Evolutionary conservation across 192 early-diverging fungal genomes (phyloP).

Genomic region (Haplosporangium gracile): DNA sequence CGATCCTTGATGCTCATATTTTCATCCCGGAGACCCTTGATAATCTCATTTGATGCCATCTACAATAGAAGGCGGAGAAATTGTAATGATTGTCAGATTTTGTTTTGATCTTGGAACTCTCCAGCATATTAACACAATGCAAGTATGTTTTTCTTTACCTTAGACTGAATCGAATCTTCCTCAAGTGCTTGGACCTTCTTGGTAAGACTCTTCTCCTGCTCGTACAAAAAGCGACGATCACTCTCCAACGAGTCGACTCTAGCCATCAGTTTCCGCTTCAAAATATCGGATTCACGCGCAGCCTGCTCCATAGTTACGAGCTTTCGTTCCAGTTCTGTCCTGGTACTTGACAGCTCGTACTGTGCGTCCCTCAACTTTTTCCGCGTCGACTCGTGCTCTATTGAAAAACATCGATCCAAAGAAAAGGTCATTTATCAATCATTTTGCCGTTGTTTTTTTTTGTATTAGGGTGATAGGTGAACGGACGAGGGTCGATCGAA

Average conservation of each 20-base stretch:
- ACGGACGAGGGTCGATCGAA: not conserved
- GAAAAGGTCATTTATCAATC: not conserved
- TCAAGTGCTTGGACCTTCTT: conserved; percentile 33
- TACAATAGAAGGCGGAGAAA: not conserved
- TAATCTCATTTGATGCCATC: conserved; percentile 37
- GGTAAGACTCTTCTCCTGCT: conserved; percentile 62
- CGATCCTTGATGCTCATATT: conserved; percentile 36
- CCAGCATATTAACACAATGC: not conserved
- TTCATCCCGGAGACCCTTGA: conserved; percentile 39
- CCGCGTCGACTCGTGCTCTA: conserved; percentile 41
- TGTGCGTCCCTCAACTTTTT: conserved; percentile 43
- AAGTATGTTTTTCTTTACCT: conserved; percentile 8
- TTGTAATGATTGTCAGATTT: not conserved
- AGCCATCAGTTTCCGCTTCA: conserved; percentile 48
- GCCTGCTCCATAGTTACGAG: conserved; percentile 43
- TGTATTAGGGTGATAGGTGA: not conserved
- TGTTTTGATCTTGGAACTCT: no score
- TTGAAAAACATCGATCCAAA: not conserved
- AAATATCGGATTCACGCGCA: conserved; percentile 26
- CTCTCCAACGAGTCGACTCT: conserved; percentile 70
- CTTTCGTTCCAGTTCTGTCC: conserved; percentile 41
- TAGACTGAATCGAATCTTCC: conserved; percentile 18
- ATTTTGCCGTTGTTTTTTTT: not conserved
- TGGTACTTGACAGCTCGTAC: conserved; percentile 47
- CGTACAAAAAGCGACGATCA: conserved; percentile 69